Base-by-base conservation (phyloP, 345 rosid genomes). In the Citrus mangshanensis region DNA sequence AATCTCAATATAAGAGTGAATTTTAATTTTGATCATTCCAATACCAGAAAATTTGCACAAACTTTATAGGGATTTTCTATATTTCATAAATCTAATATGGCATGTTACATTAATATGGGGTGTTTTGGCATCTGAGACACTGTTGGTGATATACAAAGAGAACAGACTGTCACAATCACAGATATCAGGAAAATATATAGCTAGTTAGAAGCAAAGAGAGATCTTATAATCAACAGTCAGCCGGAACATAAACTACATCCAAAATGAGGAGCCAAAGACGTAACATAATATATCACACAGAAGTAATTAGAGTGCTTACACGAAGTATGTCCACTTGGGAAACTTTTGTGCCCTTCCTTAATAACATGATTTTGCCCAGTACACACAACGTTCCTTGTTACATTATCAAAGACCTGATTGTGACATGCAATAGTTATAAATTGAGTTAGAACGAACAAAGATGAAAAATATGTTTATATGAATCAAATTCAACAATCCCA, bases 301-400 rank as follows among this genome's bases (percentile, higher is more conserved):
- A 71, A 49, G 40, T 64, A 68, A 68, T 73, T 74, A 79, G 46
- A 74, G 40, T 24, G 66, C 97, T 90, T 87, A 94, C 99, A 84
- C 32, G 99, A 95, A 27, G 98, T 92, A 80, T 95, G 99, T 3
- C 99, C 99, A 56, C 99, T 93, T 30, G 98, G 98, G 81, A 95
- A 95, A 84, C 98, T 93, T 84, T 92, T 95, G 78, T 95, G 94
- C 34, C 99, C 99, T 82, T 93, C 99, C 84, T 86, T 95, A 58
- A 95, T 88, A 66, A 92, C 91, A 61, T 40, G 74, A 84, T 90
- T 91, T 51, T 83, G 66, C 79, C 97, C 98, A 30, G 89, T 93
- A 77, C 99, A 95, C 67, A 88, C 59, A 75, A 93, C 99, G 82
- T 85, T 64, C 74, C 77, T 82, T 19, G 94, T 93, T 65, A 93